A percentile compares a stretch with the other conserved stretches of the same genome.
Evolutionary conservation across 2,329 filamentous ascomycete species (phyloP).

Genomic region (Sarocladium strictum): DNA sequence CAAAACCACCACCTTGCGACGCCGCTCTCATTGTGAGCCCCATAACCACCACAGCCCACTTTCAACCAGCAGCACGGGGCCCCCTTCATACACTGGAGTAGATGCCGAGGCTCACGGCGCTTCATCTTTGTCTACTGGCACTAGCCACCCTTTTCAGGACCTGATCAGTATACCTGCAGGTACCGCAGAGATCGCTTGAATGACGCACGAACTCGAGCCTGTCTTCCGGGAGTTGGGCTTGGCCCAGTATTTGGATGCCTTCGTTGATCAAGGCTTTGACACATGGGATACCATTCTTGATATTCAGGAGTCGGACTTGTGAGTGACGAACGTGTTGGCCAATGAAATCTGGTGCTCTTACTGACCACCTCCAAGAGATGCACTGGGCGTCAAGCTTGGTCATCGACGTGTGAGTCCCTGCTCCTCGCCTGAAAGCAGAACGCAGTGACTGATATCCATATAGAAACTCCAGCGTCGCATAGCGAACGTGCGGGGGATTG

Average conservation of each 20-base stretch:
- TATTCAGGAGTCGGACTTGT: conserved; percentile 81
- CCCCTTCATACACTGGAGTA: conserved; percentile 4
- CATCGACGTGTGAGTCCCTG: conserved; percentile 72
- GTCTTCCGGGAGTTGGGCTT: conserved; percentile 72
- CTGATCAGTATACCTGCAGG: conserved; percentile 4
- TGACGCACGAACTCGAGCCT: conserved; percentile 54
- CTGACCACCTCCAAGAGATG: conserved; percentile 49
- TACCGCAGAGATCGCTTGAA: conserved; percentile 19
- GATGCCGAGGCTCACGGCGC: neutral
- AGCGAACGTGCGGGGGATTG: conserved; percentile 63
- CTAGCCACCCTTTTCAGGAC: neutral
- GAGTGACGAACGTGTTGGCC: conserved; percentile 25
- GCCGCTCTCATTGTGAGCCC: neutral
- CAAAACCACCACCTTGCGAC: neutral
- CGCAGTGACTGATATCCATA: conserved; percentile 12
- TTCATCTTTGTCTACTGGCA: neutral
- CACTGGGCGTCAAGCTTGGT: conserved; percentile 70
- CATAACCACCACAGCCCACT: too few species aligned
- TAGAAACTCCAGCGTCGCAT: conserved; percentile 82
- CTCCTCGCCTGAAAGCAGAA: neutral
- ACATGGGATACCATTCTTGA: conserved; percentile 79
- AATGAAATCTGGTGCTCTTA: neutral
- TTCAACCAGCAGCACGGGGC: neutral
- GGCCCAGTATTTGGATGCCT: conserved; percentile 66
- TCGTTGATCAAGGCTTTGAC: conserved; percentile 77